Base-by-base conservation (phyloP, 257 asterid genomes). In the Solanum infundibuliforme region DNA sequence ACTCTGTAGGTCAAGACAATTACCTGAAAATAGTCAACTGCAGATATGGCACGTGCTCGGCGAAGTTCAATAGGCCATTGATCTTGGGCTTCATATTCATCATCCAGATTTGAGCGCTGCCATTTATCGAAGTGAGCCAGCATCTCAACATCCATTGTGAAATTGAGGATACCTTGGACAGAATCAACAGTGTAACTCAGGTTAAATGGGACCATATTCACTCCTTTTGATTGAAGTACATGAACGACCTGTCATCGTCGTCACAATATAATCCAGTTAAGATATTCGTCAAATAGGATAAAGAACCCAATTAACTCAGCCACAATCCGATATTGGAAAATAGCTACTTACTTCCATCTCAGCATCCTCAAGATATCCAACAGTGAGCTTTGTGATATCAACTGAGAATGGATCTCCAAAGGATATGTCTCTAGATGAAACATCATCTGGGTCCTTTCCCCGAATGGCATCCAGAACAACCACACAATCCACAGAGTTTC, bases 41-140 rank as follows among this genome's bases (percentile, higher is more conserved):
- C 99, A 68, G 99, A 93, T 55, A 97, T 38, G 43, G 93, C 98
- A 89, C 99, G 98, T 83, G 98, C 99, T 52, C 98, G 93, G 16
- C 96, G 95, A 87, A 97, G 98, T 88, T 97, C 98, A 88, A 92
- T 89, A 36, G 99, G 99, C 99, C 99, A 97, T 74, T 97, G 99
- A 87, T 95, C 98, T 89, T 95, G 98, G 88, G 96, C 99, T 93
- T 97, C 99, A 72, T 91, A 97, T 52, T 93, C 94, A 86, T 95
- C 98, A 89, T 97, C 99, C 89, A 83, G 89, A 84, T 93, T 93
- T 20, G 93, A 85, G 9, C 98, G 95, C 88, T 96, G 99, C 99
- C 99, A 97, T 90, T 97, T 94, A 41, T 97, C 99, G 3, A 97
- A 97, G 91, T 97, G 99, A 81, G 98, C 94, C 93, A 97, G 86